Evolutionary conservation across 2,329 filamentous ascomycete species (phyloP).

Genomic region (Coleophoma crateriformis): DNA sequence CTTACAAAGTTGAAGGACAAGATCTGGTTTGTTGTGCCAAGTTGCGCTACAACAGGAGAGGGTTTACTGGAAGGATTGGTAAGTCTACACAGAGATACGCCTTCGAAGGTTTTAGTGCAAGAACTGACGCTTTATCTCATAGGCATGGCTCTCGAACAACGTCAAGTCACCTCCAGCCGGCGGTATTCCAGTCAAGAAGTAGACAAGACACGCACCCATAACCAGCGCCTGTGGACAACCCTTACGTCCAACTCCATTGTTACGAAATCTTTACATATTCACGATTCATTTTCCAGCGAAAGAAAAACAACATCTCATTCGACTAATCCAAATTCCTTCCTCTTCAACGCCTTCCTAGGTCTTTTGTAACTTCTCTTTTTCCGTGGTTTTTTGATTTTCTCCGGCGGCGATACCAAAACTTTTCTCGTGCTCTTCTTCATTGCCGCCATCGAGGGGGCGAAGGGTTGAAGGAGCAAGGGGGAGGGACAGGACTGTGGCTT

Average conservation of each 20-base stretch:
- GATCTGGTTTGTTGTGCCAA: slow-evolving; percentile 80
- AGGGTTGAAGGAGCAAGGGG: not conserved
- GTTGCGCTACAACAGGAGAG: slow-evolving; percentile 76
- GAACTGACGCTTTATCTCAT: not conserved
- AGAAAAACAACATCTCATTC: not conserved
- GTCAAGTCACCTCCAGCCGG: slow-evolving; percentile 56
- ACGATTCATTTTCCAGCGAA: not conserved
- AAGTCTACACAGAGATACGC: slow-evolving; percentile 19
- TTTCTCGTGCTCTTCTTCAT: slow-evolving; percentile 3
- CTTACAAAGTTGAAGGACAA: slow-evolving; percentile 75
- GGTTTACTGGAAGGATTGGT: slow-evolving; percentile 75
- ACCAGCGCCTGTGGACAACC: not conserved
- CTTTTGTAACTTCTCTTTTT: not conserved
- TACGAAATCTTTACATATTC: not conserved
- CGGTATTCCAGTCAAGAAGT: slow-evolving; percentile 16
- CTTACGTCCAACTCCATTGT: not conserved
- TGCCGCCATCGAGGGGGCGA: not conserved
- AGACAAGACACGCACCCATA: not conserved
- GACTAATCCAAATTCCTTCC: not conserved
- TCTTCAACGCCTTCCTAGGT: not conserved
- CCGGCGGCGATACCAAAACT: slow-evolving; percentile 22
- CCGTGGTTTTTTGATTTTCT: not conserved
- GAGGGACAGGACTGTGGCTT: not conserved
- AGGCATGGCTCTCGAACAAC: slow-evolving; percentile 78
- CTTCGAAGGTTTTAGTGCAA: slow-evolving; percentile 5